Percentiles rank a stretch among this genome's conserved stretches.
These are phyloP conservation scores for Trichoderma atrobrunneum DNA, from an alignment of 2,329 filamentous ascomycete species.

Conservation along the genomic window DNA sequence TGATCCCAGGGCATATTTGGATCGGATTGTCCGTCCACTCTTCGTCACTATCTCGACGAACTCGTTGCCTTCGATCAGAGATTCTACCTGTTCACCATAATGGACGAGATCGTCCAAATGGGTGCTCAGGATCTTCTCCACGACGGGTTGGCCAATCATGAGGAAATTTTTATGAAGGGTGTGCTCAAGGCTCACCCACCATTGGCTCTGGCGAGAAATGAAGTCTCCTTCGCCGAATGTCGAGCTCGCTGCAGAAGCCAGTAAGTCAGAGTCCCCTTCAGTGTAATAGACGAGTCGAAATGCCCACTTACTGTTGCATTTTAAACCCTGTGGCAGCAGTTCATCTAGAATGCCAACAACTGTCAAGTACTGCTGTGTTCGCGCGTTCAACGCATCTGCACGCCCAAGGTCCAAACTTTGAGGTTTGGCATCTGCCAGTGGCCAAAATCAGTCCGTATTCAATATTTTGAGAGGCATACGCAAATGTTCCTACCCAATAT, in stretches of 20 bases:
- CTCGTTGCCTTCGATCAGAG: constrained; percentile 57
- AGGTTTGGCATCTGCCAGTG: constrained; percentile 37
- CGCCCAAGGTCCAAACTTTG: constrained; percentile 41
- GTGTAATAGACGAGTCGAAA: background rate
- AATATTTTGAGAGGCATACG: background rate
- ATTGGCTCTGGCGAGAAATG: constrained; percentile 45
- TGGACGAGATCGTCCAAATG: constrained; percentile 34
- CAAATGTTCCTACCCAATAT: constrained; percentile 32
- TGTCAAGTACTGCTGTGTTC: constrained; percentile 48
- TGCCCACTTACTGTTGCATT: constrained; percentile 45
- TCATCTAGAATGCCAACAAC: constrained; percentile 43
- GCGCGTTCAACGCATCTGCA: constrained; percentile 48
- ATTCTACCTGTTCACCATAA: constrained; percentile 39
- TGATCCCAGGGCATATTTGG: constrained; percentile 48
- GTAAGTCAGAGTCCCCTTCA: background rate
- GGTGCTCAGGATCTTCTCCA: constrained; percentile 40
- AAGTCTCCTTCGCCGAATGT: constrained; percentile 47
- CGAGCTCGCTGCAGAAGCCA: constrained; percentile 39
- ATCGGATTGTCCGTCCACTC: constrained; percentile 33
- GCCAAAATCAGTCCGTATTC: background rate
- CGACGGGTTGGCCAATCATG: constrained; percentile 48
- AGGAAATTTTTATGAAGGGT: constrained; percentile 47
- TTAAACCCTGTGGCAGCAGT: constrained; percentile 42
- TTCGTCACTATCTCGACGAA: constrained; percentile 38
- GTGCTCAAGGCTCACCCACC: constrained; percentile 47